Evolutionary conservation across 208 protist species (phyloP).

Genomic region (Trypanosoma scelopori): DNA sequence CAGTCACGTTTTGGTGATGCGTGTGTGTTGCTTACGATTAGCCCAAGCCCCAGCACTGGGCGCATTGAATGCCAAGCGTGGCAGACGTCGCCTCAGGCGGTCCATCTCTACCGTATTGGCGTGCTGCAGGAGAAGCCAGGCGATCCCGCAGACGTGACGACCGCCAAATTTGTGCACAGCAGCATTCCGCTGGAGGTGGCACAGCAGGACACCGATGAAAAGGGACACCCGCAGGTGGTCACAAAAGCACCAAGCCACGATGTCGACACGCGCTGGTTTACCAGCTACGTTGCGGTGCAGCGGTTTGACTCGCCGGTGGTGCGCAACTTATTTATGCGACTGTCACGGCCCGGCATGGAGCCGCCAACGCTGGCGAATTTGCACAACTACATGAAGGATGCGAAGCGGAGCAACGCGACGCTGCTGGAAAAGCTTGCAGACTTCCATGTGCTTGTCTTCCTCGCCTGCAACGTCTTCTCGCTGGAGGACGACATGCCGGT

Average conservation of each 20-base stretch:
- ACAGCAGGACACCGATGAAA: conserved; percentile 67
- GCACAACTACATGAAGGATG: conserved; percentile 71
- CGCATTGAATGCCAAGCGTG: conserved; percentile 75
- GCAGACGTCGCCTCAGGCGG: conserved; percentile 87
- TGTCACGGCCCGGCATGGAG: conserved; percentile 76
- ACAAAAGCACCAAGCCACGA: conserved; percentile 57
- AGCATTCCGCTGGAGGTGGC: conserved; percentile 72
- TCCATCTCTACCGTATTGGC: conserved; percentile 78
- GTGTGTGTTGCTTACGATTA: conserved; percentile 85
- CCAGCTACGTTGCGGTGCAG: conserved; percentile 84
- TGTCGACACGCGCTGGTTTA: conserved; percentile 89
- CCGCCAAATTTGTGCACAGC: conserved; percentile 49
- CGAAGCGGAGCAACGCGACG: conserved; percentile 53
- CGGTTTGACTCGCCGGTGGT: conserved; percentile 78
- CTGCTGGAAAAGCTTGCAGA: conserved; percentile 84
- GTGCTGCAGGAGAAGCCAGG: conserved; percentile 49
- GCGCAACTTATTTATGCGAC: conserved; percentile 81
- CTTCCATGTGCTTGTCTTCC: conserved; percentile 91
- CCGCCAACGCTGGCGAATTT: conserved; percentile 75
- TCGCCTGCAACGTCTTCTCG: conserved; percentile 59
- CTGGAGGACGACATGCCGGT: conserved; percentile 53
- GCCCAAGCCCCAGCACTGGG: conserved; percentile 35
- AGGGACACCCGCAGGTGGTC: conserved; percentile 60
- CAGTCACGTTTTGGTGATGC: conserved; percentile 86
- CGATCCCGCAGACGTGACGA: conserved; percentile 24